Evolutionary conservation across 2,329 filamentous ascomycete genomes (phyloP).

Genomic region (Penicillium fuscoglaucum): DNA sequence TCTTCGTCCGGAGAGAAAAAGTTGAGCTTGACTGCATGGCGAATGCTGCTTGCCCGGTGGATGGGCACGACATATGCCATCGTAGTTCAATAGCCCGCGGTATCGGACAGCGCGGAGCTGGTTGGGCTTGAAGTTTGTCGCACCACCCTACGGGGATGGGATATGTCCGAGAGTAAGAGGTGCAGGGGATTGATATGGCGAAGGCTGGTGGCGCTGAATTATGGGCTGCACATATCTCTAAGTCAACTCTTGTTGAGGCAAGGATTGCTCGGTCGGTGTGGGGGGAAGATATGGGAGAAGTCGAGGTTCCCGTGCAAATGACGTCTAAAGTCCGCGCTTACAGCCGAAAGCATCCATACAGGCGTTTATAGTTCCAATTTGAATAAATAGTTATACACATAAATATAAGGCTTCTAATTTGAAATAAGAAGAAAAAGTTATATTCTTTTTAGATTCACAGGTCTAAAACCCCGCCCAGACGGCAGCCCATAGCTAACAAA

Average conservation of each 20-base stretch:
- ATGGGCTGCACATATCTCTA: neutral
- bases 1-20: slow-evolving; percentile 74
- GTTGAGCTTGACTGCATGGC: slow-evolving; percentile 79
- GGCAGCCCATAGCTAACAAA: neutral
- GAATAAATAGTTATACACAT: neutral
- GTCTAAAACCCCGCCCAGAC: slow-evolving; percentile 9
- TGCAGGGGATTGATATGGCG: neutral
- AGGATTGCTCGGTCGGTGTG: neutral
- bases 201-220: neutral
- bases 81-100: slow-evolving; percentile 11
- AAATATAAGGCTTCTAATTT: neutral
- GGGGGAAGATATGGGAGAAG: neutral
- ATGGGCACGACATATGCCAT: slow-evolving; percentile 98
- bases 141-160: slow-evolving; percentile 8
- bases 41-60: slow-evolving; percentile 85
- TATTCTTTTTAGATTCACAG: slow-evolving; percentile 14
- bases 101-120: slow-evolving; percentile 10
- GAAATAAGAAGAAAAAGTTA: neutral
- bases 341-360: slow-evolving; percentile 17
- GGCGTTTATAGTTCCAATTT: neutral
- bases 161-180: neutral
- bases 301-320: slow-evolving; percentile 7
- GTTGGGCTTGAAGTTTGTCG: slow-evolving; percentile 10
- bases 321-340: slow-evolving; percentile 16
- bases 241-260: neutral